Conservation (phyloP, 306 rosid species). For the Elaeagnus macrophylla region DNA sequence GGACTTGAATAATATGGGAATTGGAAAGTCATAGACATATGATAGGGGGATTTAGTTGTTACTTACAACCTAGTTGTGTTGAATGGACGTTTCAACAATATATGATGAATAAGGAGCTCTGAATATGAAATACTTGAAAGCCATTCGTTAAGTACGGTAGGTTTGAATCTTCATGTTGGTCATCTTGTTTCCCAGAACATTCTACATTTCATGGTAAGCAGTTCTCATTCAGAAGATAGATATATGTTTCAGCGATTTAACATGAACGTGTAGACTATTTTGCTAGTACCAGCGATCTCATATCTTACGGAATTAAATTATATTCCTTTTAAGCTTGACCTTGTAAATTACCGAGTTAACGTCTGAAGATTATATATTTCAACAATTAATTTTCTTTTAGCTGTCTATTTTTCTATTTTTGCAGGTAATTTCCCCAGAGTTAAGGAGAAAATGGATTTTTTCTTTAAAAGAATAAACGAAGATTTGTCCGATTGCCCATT, state of each 20-base stretch:
- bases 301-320: background rate
- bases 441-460: constrained; percentile 40
- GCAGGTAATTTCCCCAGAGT: constrained; percentile 27
- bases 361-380: background rate
- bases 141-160: background rate
- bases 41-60: too few species aligned
- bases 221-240: background rate
- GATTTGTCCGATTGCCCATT: constrained; percentile 45
- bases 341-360: background rate
- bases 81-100: too few species aligned
- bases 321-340: background rate
- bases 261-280: background rate
- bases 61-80: too few species aligned
- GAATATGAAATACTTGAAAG: too few species aligned
- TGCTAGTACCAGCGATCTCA: background rate
- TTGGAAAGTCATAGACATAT: too few species aligned
- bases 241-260: background rate
- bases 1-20: too few species aligned
- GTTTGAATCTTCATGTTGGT: background rate
- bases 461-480: constrained; percentile 40
- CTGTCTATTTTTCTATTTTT: constrained; percentile 6
- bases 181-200: background rate
- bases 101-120: too few species aligned
- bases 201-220: background rate
- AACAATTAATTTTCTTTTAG: constrained; percentile 9